Evolutionary conservation across 1,284 basidiomycete genomes (phyloP).

Genomic region (Omphalotus olearius): DNA sequence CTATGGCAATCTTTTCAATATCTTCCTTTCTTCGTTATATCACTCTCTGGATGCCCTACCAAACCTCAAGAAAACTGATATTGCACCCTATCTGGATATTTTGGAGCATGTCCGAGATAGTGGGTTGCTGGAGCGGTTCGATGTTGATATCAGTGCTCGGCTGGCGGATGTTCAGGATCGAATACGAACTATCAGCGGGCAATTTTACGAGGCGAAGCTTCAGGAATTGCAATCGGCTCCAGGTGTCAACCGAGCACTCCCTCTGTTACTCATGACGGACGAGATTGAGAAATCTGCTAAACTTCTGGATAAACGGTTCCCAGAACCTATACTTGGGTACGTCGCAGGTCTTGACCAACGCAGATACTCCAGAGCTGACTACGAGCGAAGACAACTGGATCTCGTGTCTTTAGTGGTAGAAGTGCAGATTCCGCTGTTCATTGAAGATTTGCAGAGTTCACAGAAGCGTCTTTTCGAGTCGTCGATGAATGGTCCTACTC

Average conservation of each 20-base stretch:
- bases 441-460: slow-evolving; percentile 73
- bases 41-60: slow-evolving; percentile 78
- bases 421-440: slow-evolving; percentile 69
- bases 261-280: slow-evolving; percentile 77
- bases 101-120: slow-evolving; percentile 72
- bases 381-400: slow-evolving; percentile 59
- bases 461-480: slow-evolving; percentile 71
- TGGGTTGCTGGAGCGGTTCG: slow-evolving; percentile 61
- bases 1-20: slow-evolving; percentile 78
- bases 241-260: slow-evolving; percentile 76
- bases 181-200: slow-evolving; percentile 63
- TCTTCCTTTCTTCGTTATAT: slow-evolving; percentile 83
- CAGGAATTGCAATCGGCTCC: slow-evolving; percentile 61
- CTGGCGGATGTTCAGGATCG: slow-evolving; percentile 68
- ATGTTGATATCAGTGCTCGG: slow-evolving; percentile 61
- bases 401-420: slow-evolving; percentile 76
- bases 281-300: slow-evolving; percentile 89
- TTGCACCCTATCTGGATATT: slow-evolving; percentile 62
- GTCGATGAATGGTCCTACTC: slow-evolving; percentile 74
- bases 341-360: slow-evolving; percentile 22
- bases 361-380: slow-evolving; percentile 1
- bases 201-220: slow-evolving; percentile 70
- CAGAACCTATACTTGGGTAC: slow-evolving; percentile 76
- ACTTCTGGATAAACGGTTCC: slow-evolving; percentile 80
- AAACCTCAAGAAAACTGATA: slow-evolving; percentile 63